Percentiles rank a stretch among this genome's conserved stretches.
Conservation (phyloP, 306 rosid species). For the Pterocarpus macrocarpus region DNA sequence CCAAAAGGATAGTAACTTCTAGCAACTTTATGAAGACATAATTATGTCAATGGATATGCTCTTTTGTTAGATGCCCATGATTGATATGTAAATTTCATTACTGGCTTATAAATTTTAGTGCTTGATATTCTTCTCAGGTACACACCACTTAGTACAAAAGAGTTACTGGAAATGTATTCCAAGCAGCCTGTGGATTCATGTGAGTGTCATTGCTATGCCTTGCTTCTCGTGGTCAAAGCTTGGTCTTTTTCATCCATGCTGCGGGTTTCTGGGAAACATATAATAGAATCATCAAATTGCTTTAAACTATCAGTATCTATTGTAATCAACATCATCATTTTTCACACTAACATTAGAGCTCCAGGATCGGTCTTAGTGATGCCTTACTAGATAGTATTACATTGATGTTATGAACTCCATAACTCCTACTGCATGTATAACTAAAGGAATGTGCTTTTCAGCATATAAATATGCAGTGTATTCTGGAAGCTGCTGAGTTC, state of each 20-base stretch:
- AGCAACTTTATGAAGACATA: not conserved
- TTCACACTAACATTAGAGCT: conserved; percentile 2
- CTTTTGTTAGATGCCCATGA: conserved; percentile 26
- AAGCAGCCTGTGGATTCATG: conserved; percentile 85
- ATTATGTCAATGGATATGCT: not conserved
- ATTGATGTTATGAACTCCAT: conserved; percentile 20
- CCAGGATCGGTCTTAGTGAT: conserved; percentile 22
- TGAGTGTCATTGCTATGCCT: conserved; percentile 54
- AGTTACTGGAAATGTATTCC: conserved; percentile 77
- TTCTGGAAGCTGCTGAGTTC: conserved; percentile 21
- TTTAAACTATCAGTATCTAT: not conserved
- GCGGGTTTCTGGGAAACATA: not conserved
- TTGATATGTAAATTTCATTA: conserved; percentile 11
- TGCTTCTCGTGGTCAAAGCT: conserved; percentile 12
- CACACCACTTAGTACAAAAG: conserved; percentile 81
- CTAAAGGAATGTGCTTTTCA: conserved; percentile 30
- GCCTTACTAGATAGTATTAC: not conserved
- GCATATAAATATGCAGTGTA: conserved; percentile 28
- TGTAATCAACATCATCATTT: not conserved
- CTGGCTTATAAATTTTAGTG: conserved; percentile 25
- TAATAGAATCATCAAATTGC: conserved; percentile 19
- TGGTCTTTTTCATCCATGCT: conserved; percentile 25
- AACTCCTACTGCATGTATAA: not conserved
- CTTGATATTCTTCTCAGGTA: conserved; percentile 68
- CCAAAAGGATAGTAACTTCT: conserved; percentile 11